Percentiles rank a stretch among this genome's conserved stretches.
phyloP scores from a whole-genome alignment of 192 early-diverging fungal genomes.

The Umbelopsis sp. region DNA sequence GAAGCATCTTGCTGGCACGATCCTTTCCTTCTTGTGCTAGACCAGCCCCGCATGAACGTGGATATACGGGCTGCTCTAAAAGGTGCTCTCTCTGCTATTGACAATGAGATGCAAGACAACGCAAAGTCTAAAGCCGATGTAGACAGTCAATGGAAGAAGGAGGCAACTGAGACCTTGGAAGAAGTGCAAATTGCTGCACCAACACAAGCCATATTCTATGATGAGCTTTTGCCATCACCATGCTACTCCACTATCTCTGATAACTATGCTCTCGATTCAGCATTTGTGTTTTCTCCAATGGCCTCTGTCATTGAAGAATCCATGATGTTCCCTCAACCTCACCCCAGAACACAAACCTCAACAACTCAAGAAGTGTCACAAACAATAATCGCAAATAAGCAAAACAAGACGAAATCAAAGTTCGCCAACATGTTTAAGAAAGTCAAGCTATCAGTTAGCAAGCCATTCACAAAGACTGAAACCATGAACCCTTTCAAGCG shows the following conservation, averaged over 20 bases:
- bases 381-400: not conserved
- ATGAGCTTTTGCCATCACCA: conserved; percentile 10
- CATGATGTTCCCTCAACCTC: not conserved
- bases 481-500: conserved; percentile 5
- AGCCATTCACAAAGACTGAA: conserved; percentile 8
- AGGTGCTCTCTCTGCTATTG: conserved; percentile 28
- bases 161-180: conserved; percentile 8
- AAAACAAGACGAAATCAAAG: not conserved
- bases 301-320: conserved; percentile 19
- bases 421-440: conserved; percentile 4
- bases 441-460: conserved; percentile 16
- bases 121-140: not conserved
- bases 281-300: conserved; percentile 17
- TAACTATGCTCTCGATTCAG: not conserved
- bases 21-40: conserved; percentile 12
- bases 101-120: conserved; percentile 28
- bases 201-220: conserved; percentile 16
- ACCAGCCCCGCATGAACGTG: conserved; percentile 2
- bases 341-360: not conserved
- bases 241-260: conserved; percentile 21
- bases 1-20: conserved; percentile 15
- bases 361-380: not conserved
- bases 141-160: not conserved
- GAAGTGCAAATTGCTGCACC: conserved; percentile 8
- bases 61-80: conserved; percentile 27